Evolutionary conservation across 1,284 basidiomycete species (phyloP), one percentile per base, ranked within the genome.

Genomic region (Pyrrhoderma lamaoense): DNA sequence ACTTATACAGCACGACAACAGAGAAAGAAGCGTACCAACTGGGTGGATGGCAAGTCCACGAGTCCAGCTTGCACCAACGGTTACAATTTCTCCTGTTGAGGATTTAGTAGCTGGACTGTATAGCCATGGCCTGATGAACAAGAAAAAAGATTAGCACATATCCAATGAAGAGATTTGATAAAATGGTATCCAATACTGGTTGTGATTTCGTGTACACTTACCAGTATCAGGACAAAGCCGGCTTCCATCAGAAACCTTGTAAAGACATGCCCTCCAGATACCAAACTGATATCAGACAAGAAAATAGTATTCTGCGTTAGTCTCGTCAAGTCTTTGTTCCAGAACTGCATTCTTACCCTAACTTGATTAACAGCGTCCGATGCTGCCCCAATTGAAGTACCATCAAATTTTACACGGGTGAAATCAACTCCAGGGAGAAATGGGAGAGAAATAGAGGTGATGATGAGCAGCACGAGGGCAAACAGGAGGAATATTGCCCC

Each of bases 31-130:
- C 75, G 47, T 56, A 85, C 85, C 84, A 51, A 86, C 77, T 19
- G 84, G 84, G 59, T 87, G 84, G 21, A 86, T 71, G 3, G 79
- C 82, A 3, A 89, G 74, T 3, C 85, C 85, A 43, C 77, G 76
- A 9, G 85, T 89, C 81, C 83, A 86, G 3, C 78, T 75, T 0
- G 76, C 60, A 3, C 68, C 70, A 54, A 83, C 74, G 51, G 62
- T 47, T 18, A 45, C 55, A 19, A 47, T 35, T 16, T 56, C 52
- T 21, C 49, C 49, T 18, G 43, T 56, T 8, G 43, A 48, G 53
- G 53, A 13, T 55, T 52, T 40, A 49, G 35, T 21, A 61, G 22
- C 18, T 4, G 2, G n/a, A 52, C 50, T 22, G 35, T 22, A 35
- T 56, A 56, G 1, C 21, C 54, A 44, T 56, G 54, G 11, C 49